A percentile compares a stretch with the other conserved stretches of the same genome.
Conservation (phyloP, 2,329 filamentous ascomycete genomes). For the Orbilia ellipsospora region DNA sequence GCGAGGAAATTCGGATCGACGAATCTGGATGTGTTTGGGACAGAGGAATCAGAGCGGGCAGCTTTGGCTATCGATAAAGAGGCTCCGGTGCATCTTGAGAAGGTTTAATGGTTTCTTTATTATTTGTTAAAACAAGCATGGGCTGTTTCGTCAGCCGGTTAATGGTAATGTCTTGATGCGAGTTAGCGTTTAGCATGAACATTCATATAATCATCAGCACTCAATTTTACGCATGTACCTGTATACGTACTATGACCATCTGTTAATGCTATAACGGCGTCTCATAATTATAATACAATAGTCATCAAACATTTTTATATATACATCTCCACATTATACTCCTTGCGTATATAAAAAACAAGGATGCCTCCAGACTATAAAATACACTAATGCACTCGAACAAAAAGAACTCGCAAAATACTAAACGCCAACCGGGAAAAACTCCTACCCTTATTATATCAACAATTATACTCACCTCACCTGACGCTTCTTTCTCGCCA, state of each 20-base stretch:
- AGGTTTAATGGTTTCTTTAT: slow-evolving; percentile 12
- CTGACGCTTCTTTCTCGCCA: background rate
- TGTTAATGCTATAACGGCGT: no score
- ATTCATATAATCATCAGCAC: no score
- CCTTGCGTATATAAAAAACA: no score
- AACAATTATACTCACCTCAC: background rate
- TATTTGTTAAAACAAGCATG: background rate
- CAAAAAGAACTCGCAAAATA: background rate
- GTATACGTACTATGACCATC: no score
- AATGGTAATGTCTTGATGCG: slow-evolving; percentile 21
- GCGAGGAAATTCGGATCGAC: slow-evolving; percentile 77
- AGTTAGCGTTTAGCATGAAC: slow-evolving; percentile 5
- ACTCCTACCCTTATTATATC: background rate
- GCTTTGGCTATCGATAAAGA: slow-evolving; percentile 42
- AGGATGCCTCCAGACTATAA: background rate
- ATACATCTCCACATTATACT: no score
- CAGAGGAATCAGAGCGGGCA: slow-evolving; percentile 58
- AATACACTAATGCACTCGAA: background rate
- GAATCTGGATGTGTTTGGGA: slow-evolving; percentile 69
- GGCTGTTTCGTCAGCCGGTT: background rate
- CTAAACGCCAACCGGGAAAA: background rate
- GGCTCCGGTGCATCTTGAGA: slow-evolving; percentile 28
- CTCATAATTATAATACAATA: no score
- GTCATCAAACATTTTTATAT: no score
- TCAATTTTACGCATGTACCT: no score